Evolutionary conservation across 1,284 basidiomycete species (phyloP), one percentile per base, ranked within the genome.

Genomic region (Ustilago trichophora): DNA sequence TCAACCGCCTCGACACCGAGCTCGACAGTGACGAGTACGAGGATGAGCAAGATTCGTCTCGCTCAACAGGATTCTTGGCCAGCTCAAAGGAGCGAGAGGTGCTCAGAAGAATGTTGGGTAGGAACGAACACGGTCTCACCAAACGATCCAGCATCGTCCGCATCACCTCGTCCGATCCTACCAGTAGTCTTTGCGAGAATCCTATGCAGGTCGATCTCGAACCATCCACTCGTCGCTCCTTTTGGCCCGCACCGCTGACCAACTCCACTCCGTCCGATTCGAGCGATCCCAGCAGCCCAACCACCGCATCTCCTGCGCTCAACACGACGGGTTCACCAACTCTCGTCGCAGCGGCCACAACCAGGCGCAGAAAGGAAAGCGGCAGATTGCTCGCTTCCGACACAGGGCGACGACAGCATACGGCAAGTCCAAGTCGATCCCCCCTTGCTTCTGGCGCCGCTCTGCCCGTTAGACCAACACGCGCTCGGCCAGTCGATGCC

Each of bases 91-190:
- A 73, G 37, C 53, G 67, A 3, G 41, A 52, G 12, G 57, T 45
- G 11, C 35, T 37, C 6, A 52, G 62, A 13, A 36, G 37, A 6
- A 40, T 71, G 42, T 34, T 62, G 6, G 53, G 41, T 13, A 38
- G 65, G 7, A 34, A 46, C 16, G 32, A 57, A n/a, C n/a, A n/a
- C n/a, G n/a, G n/a, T n/a, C n/a, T n/a, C 3, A 19, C 18, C 26
- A 69, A 55, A 40, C 35, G 52, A 9, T 54, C 53, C 18, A 72
- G 59, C 33, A 52, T 74, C 25, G 62, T 76, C 0, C 53, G 72
- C 18, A 76, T 80, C 49, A 68, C 52, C 9, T 72, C 70, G 11
- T 67, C 69, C 15, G 78, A 80, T 36, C 78, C 78, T 0, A 64
- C 64, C 11, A 77, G 75, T 31, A 53, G 38, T 3, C 59, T 80